A percentile compares a stretch with the other conserved stretches of the same genome.
These are phyloP conservation scores for Colletotrichum gigasporum DNA, from an alignment of 2,329 filamentous ascomycete genomes.

Conservation along the genomic window DNA sequence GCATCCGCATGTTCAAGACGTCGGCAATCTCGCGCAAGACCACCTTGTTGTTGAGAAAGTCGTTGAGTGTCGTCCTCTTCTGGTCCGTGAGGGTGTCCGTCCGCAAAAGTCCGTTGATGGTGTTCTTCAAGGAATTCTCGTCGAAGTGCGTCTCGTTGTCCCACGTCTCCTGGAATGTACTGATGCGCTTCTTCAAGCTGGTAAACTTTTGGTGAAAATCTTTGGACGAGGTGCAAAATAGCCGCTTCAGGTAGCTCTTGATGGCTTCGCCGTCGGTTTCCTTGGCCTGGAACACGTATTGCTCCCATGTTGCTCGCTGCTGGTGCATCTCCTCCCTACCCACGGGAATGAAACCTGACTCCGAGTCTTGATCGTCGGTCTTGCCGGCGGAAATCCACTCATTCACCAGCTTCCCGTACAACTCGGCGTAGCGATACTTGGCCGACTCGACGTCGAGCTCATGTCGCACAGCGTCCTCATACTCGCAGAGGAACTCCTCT, in stretches of 20 bases:
- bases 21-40: constrained; percentile 54
- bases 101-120: constrained; percentile 48
- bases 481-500: constrained; percentile 51
- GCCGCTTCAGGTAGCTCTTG: constrained; percentile 55
- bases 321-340: constrained; percentile 63
- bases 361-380: constrained; percentile 41
- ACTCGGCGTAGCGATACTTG: constrained; percentile 63
- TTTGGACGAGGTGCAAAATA: constrained; percentile 54
- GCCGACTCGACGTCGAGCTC: constrained; percentile 59
- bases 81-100: constrained; percentile 53
- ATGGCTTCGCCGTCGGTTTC: constrained; percentile 57
- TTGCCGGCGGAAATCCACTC: constrained; percentile 58
- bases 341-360: constrained; percentile 53
- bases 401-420: constrained; percentile 64
- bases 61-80: constrained; percentile 48
- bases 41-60: constrained; percentile 48
- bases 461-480: constrained; percentile 55
- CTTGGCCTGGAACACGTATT: constrained; percentile 60
- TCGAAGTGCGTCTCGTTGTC: constrained; percentile 43
- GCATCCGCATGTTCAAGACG: constrained; percentile 55
- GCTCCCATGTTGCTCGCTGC: constrained; percentile 63
- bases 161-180: constrained; percentile 43
- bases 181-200: constrained; percentile 48
- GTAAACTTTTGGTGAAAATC: constrained; percentile 52
- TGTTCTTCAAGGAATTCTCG: constrained; percentile 39